Percentiles rank a stretch among this genome's conserved stretches.
phyloP scores from a whole-genome alignment of 352 stramenopile genomes.

The Phytopythium aichiense region DNA sequence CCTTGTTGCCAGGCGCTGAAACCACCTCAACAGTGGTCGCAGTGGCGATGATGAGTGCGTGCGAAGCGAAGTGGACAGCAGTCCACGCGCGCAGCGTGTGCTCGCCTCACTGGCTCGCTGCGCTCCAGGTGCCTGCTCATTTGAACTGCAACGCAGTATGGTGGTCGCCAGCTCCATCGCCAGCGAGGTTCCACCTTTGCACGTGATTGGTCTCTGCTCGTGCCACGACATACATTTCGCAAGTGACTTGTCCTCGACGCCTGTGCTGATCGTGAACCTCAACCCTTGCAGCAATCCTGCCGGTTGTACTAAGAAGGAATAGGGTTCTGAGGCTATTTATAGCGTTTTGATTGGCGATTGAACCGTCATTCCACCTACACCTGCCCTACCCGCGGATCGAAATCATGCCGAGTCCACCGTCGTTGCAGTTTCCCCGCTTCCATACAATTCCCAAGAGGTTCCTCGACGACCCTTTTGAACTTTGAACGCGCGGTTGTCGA shows the following conservation, averaged over 20 bases:
- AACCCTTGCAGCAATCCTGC: not conserved
- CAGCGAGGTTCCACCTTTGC: not conserved
- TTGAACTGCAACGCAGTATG: not conserved
- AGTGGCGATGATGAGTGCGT: not conserved
- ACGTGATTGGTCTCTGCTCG: conserved; percentile 8
- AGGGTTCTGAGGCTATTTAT: not conserved
- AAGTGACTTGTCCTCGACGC: too few species aligned
- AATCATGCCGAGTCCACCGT: not conserved
- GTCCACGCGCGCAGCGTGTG: not conserved
- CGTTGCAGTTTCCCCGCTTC: conserved; percentile 7
- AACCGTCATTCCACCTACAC: not conserved
- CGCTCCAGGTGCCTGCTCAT: not conserved
- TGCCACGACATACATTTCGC: too few species aligned
- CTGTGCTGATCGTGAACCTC: not conserved
- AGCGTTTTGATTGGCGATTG: not conserved
- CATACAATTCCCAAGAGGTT: conserved; percentile 32
- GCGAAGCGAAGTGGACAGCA: not conserved
- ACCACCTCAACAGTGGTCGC: not conserved
- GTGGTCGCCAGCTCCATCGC: too few species aligned
- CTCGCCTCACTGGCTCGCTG: conserved; percentile 2
- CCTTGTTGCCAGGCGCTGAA: not conserved
- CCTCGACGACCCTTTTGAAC: conserved; percentile 23
- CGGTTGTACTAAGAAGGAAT: not conserved
- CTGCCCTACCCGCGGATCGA: not conserved
- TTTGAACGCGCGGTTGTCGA: conserved; percentile 21